Evolutionary conservation across 305 asterid genomes (phyloP).

Genomic region (Coffea humblotiana): DNA sequence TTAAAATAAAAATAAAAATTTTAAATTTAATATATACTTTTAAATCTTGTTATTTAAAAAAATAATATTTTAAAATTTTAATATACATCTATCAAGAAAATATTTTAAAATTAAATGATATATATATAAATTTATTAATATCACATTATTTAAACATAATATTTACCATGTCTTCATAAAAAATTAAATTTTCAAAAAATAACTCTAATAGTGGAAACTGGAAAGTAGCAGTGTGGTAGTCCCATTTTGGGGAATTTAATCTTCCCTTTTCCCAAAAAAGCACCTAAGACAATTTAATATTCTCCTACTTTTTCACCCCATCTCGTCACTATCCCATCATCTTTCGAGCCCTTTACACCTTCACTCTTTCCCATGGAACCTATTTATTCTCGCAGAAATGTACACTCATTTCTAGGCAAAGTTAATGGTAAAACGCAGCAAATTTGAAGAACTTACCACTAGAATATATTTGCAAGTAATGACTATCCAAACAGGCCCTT

Average conservation of each 20-base stretch:
- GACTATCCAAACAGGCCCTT: too few relatives aligned
- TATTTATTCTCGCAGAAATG: not conserved
- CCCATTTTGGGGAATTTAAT: not conserved
- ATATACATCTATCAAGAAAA: too few relatives aligned
- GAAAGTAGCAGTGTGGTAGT: not conserved
- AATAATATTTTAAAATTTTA: too few relatives aligned
- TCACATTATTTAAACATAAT: too few relatives aligned
- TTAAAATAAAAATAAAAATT: too few relatives aligned
- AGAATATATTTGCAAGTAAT: too few relatives aligned
- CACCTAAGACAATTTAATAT: conserved; percentile 2
- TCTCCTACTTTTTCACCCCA: not conserved
- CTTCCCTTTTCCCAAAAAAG: not conserved
- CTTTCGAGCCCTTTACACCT: conserved; percentile 5
- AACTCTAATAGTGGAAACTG: not conserved
- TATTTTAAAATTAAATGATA: too few relatives aligned
- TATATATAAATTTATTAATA: too few relatives aligned
- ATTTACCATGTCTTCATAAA: too few relatives aligned
- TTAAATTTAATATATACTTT: too few relatives aligned
- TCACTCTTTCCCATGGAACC: conserved; percentile 8
- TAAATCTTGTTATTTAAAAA: too few relatives aligned
- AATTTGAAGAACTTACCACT: not conserved
- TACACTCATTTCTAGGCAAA: conserved; percentile 16
- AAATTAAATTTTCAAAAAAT: too few relatives aligned
- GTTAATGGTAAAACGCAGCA: not conserved
- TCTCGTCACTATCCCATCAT: conserved; percentile 29